Conservation (phyloP, 192 early-diverging fungal species). For the Dimargaris xerosporica region DNA sequence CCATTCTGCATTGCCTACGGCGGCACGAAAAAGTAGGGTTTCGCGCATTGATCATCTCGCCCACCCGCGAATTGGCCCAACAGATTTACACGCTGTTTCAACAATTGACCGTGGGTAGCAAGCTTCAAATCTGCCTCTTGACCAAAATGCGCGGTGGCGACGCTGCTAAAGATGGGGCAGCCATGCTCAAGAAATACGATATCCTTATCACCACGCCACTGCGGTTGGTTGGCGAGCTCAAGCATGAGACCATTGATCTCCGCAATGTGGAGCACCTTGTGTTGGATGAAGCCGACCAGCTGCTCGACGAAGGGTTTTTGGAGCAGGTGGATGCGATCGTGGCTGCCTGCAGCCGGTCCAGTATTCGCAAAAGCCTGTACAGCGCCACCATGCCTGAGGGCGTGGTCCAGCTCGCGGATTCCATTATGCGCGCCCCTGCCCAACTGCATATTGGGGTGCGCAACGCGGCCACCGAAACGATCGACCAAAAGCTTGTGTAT, state of each 20-base stretch:
- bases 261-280: conserved; percentile 56
- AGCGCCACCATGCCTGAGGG: conserved; percentile 87
- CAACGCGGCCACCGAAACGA: conserved; percentile 82
- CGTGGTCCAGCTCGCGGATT: conserved; percentile 80
- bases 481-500: conserved; percentile 78
- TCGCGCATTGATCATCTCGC: conserved; percentile 82
- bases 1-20: conserved; percentile 75
- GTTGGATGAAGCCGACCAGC: conserved; percentile 71
- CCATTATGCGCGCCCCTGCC: conserved; percentile 81
- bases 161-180: conserved; percentile 43
- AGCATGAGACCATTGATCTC: conserved; percentile 62
- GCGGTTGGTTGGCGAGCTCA: conserved; percentile 76
- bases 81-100: conserved; percentile 77
- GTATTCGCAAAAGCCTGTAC: conserved; percentile 71
- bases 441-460: conserved; percentile 76
- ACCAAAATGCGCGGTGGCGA: conserved; percentile 61
- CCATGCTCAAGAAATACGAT: conserved; percentile 63
- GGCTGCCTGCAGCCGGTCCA: conserved; percentile 59
- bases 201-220: conserved; percentile 88
- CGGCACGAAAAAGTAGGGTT: conserved; percentile 65
- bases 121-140: conserved; percentile 69
- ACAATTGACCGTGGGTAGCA: conserved; percentile 53
- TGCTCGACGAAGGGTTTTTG: conserved; percentile 71
- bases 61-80: conserved; percentile 80
- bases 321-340: conserved; percentile 81